Percentiles rank a stretch among this genome's conserved stretches.
phyloP scores from a whole-genome alignment of 176 grass and related monocot genomes.

The Melocanna baccifera region DNA sequence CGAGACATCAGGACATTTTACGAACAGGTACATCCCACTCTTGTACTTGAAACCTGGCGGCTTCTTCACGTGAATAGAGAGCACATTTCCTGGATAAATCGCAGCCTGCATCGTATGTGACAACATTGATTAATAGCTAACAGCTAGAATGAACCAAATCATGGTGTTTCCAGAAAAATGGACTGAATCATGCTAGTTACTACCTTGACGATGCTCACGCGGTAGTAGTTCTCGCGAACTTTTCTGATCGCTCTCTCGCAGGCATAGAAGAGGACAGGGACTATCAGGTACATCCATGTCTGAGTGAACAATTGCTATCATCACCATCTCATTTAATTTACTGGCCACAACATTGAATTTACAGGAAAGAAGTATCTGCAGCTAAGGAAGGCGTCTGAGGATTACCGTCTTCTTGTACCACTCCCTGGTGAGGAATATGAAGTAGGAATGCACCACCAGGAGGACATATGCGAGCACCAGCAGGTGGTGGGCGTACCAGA shows the following conservation, averaged over 20 bases:
- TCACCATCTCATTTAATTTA: slow-evolving; percentile 3
- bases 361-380: background rate
- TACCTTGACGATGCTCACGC: slow-evolving; percentile 78
- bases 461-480: slow-evolving; percentile 76
- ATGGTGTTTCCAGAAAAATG: background rate
- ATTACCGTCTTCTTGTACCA: slow-evolving; percentile 99
- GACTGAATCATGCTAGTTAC: background rate
- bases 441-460: slow-evolving; percentile 88
- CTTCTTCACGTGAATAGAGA: slow-evolving; percentile 94
- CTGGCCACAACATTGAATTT: background rate
- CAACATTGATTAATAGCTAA: background rate
- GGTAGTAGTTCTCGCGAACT: slow-evolving; percentile 75
- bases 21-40: slow-evolving; percentile 99
- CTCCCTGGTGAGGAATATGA: slow-evolving; percentile 82
- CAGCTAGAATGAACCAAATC: background rate
- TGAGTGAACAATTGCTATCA: slow-evolving; percentile 36
- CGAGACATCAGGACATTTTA: slow-evolving; percentile 92
- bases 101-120: slow-evolving; percentile 56
- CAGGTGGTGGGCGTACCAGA: slow-evolving; percentile 98
- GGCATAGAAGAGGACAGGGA: slow-evolving; percentile 89
- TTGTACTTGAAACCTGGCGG: slow-evolving; percentile 92
- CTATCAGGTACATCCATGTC: slow-evolving; percentile 99
- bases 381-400: background rate
- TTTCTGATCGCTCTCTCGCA: slow-evolving; percentile 93
- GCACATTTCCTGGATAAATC: slow-evolving; percentile 95